phyloP scores from a whole-genome alignment of 176 grass and related monocot species.

The Eleusine coracana region DNA sequence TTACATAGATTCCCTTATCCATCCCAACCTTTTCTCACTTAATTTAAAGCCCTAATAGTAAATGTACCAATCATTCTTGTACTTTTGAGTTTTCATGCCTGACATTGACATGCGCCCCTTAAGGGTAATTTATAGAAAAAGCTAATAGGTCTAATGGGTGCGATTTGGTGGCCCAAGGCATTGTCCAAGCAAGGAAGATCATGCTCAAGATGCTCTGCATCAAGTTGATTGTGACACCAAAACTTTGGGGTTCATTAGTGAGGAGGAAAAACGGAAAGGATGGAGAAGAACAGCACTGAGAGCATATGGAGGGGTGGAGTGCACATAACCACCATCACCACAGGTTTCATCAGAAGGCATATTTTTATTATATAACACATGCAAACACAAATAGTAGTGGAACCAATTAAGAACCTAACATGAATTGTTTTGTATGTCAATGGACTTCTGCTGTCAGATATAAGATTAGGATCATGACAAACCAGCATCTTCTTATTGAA shows the following conservation, averaged over 20 bases:
- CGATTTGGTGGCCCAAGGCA: constrained; percentile 52
- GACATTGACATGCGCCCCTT: constrained; percentile 20
- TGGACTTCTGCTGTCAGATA: constrained; percentile 6
- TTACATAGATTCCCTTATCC: constrained; percentile 61
- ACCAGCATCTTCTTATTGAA: constrained; percentile 38
- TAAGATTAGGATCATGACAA: constrained; percentile 30
- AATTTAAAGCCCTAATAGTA: constrained; percentile 39
- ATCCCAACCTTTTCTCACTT: constrained; percentile 40
- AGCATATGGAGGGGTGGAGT: constrained; percentile 63
- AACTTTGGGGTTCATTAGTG: constrained; percentile 54
- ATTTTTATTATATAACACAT: constrained; percentile 38
- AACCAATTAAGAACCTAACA: too few species aligned
- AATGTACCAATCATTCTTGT: constrained; percentile 39
- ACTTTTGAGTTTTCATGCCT: constrained; percentile 40
- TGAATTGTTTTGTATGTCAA: neutral
- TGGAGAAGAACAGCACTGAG: constrained; percentile 64
- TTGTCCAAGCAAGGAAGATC: constrained; percentile 52
- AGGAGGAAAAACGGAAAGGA: constrained; percentile 9
- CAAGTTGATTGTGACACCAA: constrained; percentile 66
- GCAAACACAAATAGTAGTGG: neutral
- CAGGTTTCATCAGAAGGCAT: constrained; percentile 57
- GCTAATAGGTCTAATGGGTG: constrained; percentile 45
- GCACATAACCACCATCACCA: constrained; percentile 50
- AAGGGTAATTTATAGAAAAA: constrained; percentile 42
- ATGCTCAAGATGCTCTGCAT: constrained; percentile 66